A percentile compares a stretch with the other conserved stretches of the same genome.
Evolutionary conservation across 176 grass and related monocot genomes (phyloP).

Genomic region (Chloris gayana): DNA sequence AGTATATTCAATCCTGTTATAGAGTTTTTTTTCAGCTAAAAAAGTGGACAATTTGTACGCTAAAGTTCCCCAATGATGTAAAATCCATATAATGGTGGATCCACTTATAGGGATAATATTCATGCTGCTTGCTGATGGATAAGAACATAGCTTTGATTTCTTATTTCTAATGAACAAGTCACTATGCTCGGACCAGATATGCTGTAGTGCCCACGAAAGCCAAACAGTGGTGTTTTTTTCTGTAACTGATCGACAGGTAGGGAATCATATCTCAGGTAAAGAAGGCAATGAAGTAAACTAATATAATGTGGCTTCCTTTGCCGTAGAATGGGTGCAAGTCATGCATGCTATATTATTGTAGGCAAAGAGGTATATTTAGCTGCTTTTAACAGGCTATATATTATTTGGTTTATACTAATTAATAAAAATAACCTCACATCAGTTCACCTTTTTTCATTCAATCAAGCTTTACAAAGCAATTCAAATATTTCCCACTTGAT

Average conservation of each 20-base stretch:
- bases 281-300: constrained; percentile 6
- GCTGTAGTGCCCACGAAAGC: constrained; percentile 3
- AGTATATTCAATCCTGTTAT: not conserved
- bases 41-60: not conserved
- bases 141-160: constrained; percentile 7
- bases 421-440: not conserved
- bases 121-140: constrained; percentile 4
- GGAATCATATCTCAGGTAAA: constrained; percentile 25
- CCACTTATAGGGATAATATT: constrained; percentile 18
- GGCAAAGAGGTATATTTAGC: not conserved
- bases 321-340: not conserved
- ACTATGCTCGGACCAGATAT: not conserved
- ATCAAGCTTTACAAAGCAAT: not conserved
- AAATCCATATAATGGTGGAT: constrained; percentile 14
- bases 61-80: not conserved
- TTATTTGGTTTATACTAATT: not conserved
- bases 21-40: not conserved
- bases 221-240: constrained; percentile 5
- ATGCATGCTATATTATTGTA: not conserved
- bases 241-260: too few species aligned
- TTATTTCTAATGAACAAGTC: not conserved
- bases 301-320: not conserved
- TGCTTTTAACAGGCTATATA: not conserved
- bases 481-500: not conserved
- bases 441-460: not conserved